Base-by-base conservation (phyloP, 495 filamentous ascomycete species). In the Podospora tetraspora region DNA sequence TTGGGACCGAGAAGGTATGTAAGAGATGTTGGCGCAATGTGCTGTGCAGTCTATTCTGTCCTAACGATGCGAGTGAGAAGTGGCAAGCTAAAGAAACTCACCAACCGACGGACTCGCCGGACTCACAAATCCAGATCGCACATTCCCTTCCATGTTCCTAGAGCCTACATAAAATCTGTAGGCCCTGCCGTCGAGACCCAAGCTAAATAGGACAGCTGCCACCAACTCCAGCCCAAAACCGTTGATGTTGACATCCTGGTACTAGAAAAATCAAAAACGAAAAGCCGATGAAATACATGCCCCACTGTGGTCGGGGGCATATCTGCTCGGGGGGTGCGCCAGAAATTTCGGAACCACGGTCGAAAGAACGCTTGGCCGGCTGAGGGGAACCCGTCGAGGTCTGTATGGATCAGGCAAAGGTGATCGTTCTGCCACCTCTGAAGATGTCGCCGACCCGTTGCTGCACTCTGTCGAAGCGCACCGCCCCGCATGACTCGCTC, bases 401-500 rank as follows among this genome's bases (percentile, higher is more conserved):
- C 6, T 30, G n/a, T 10, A 6, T 19, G 3, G 23, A 32, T 59
- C 30, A 69, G 22, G 27, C 9, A 21, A 74, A 72, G n/a, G 8
- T 37, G 16, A 74, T 62, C 27, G 65, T 22, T 10, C 52, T 57
- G 23, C 52, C 67, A 24, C 69, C 58, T 56, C 66, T 75, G 29
- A 76, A 12, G 11, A 76, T 65, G 21, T 69, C 57, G 3, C 52
- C 23, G 23, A 71, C 69, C 1, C 43, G 58, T 5, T 11, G 21
- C 75, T 84, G 79, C 10, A 87, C 83, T 5, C 71, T 74, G 24
- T 82, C 80, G 63, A 87, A 86, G 29, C 78, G 74, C 68, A 84
- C 83, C 58, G 76, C 82, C 0, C 67, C 67, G 71, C 85, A 89
- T 0, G 71, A 65, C 71, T 86, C 86, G 71, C 84, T 87, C 73